These are phyloP conservation scores for Stachybotrys chartarum DNA, from an alignment of 2,329 filamentous ascomycete genomes.

Conservation along the genomic window DNA sequence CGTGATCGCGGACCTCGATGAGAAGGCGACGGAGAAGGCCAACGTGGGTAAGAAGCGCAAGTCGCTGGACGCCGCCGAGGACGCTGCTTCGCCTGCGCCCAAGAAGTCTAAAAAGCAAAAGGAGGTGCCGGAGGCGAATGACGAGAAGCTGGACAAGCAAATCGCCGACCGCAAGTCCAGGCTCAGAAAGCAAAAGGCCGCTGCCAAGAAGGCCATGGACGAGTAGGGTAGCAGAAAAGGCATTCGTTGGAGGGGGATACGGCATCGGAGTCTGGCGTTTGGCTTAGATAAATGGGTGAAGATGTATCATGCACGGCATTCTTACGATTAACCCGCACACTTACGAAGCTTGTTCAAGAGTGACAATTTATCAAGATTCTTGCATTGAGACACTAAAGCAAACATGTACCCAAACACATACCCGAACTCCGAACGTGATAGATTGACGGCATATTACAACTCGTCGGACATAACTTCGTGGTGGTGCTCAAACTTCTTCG, in stretches of 20 bases:
- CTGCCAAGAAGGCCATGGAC: conserved; percentile 44
- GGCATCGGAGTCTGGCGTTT: conserved; percentile 1
- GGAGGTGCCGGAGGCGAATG: conserved; percentile 36
- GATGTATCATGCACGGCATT: background rate
- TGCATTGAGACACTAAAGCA: background rate
- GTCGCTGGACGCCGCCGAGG: conserved; percentile 34
- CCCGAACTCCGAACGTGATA: background rate
- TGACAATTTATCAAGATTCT: too few species aligned
- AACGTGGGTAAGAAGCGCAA: conserved; percentile 62
- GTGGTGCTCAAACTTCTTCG: conserved; percentile 27
- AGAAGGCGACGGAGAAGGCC: conserved; percentile 44
- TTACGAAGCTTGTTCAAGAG: too few species aligned
- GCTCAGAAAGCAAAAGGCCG: conserved; percentile 52
- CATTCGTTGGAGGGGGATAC: conserved; percentile 2
- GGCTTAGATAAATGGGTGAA: background rate
- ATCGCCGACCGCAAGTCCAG: conserved; percentile 52
- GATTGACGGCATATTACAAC: background rate
- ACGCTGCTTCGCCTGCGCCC: conserved; percentile 32
- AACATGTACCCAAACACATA: background rate
- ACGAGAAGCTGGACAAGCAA: conserved; percentile 48
- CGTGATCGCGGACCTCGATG: conserved; percentile 56
- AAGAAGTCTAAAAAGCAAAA: conserved; percentile 31
- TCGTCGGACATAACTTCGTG: conserved; percentile 14
- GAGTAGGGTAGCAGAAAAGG: conserved; percentile 22
- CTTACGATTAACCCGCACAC: background rate